Percentiles rank a stretch among this genome's conserved stretches.
Evolutionary conservation across 768 basidiomycete genomes (phyloP).

Genomic region (Coprinopsis strossmayeri): DNA sequence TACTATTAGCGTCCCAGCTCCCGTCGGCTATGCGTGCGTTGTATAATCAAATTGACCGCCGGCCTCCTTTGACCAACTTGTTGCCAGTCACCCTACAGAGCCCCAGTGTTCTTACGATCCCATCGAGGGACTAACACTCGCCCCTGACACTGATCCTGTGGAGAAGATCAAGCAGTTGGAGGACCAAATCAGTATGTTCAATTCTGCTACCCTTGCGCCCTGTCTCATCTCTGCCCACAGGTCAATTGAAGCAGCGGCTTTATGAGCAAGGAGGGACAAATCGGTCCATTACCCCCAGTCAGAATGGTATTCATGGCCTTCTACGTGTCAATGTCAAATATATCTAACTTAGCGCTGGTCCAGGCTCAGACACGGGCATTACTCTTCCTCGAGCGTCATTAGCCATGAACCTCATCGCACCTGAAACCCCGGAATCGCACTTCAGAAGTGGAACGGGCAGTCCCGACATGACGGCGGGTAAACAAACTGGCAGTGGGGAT

Average conservation of each 20-base stretch:
- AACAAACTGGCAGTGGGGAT: constrained; percentile 23
- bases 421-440: constrained; percentile 29
- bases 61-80: background rate
- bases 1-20: constrained; percentile 76
- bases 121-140: constrained; percentile 72
- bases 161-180: constrained; percentile 76
- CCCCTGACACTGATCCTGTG: constrained; percentile 71
- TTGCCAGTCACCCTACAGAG: constrained; percentile 68
- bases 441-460: constrained; percentile 42
- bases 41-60: constrained; percentile 5
- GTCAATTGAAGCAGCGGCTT: constrained; percentile 55
- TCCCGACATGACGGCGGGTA: constrained; percentile 39
- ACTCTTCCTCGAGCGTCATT: constrained; percentile 40
- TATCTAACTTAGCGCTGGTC: constrained; percentile 13
- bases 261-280: constrained; percentile 32
- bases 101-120: constrained; percentile 85
- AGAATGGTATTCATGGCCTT: constrained; percentile 13
- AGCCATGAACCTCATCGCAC: constrained; percentile 31
- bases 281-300: constrained; percentile 34
- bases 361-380: constrained; percentile 29
- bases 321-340: too few species aligned
- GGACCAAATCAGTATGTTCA: constrained; percentile 61
- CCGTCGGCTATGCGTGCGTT: constrained; percentile 72
- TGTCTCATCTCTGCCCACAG: constrained; percentile 17
- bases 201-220: background rate